Conservation (phyloP, 2,329 filamentous ascomycete genomes). For the Phialocephala sp. region DNA sequence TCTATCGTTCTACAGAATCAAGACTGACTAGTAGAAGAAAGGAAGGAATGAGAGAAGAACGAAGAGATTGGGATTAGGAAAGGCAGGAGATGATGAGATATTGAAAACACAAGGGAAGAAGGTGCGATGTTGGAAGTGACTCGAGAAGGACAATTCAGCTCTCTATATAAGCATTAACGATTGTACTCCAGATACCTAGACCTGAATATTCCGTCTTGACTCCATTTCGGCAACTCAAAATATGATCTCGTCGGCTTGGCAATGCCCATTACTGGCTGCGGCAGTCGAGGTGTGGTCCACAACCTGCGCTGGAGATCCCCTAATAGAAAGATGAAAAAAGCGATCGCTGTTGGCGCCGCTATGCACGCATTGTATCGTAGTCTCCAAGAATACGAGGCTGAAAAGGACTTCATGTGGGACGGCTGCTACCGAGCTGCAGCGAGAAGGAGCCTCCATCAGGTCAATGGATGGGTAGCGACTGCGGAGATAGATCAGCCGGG, state of each 20-base stretch:
- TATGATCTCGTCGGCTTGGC: background rate
- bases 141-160: background rate
- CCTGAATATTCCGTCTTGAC: background rate
- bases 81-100: background rate
- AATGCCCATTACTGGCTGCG: background rate
- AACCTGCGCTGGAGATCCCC: background rate
- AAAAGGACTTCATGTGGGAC: background rate
- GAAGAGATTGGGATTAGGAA: background rate
- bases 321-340: background rate
- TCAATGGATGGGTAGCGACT: background rate
- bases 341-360: background rate
- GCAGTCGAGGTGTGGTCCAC: background rate
- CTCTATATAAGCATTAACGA: background rate
- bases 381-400: background rate
- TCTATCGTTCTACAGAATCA: background rate
- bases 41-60: background rate
- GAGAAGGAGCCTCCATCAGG: background rate
- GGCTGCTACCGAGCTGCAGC: background rate
- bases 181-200: background rate
- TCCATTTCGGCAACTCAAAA: constrained; percentile 5
- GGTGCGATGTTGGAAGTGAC: background rate
- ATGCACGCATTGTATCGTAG: background rate
- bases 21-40: background rate
- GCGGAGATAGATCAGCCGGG: background rate
- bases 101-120: too few species aligned